phyloP scores from a whole-genome alignment of 169 alveolate species.

The Besnoitia besnoiti region DNA sequence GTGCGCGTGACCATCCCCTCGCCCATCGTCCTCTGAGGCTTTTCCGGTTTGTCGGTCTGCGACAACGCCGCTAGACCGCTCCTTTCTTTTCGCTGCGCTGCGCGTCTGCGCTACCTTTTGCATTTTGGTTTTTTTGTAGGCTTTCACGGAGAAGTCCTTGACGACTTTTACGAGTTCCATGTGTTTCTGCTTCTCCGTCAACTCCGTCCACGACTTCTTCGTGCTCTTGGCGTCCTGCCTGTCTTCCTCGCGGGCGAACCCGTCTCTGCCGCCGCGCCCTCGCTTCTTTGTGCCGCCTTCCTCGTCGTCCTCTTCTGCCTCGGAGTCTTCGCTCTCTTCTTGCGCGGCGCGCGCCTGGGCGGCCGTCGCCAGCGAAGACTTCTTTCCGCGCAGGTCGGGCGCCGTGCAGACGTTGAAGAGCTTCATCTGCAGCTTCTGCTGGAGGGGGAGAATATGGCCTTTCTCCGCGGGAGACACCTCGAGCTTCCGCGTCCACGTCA shows the following conservation, averaged over 20 bases:
- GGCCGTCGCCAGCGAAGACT: neutral
- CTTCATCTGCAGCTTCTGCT: constrained; percentile 15
- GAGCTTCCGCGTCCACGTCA: constrained; percentile 95
- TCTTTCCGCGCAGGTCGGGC: constrained; percentile 62
- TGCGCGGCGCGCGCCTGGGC: neutral
- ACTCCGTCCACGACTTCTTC: constrained; percentile 62
- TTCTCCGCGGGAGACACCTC: constrained; percentile 90
- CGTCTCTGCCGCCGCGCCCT: neutral
- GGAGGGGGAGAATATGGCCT: constrained; percentile 76
- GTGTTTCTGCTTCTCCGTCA: constrained; percentile 57
- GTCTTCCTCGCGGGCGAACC: neutral
- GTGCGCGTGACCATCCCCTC: no score
- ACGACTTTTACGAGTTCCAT: constrained; percentile 53
- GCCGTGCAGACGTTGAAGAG: constrained; percentile 66
- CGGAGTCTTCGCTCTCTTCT: neutral
- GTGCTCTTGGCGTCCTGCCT: neutral
- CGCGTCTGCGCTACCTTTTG: neutral
- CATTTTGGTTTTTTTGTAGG: constrained; percentile 71
- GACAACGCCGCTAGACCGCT: neutral
- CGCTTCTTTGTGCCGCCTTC: neutral
- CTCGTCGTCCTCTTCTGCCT: constrained; percentile 71
- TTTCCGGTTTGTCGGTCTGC: neutral
- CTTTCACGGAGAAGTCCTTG: constrained; percentile 66
- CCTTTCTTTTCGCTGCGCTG: neutral
- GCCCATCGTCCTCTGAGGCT: no score